These are phyloP conservation scores for Fusarium falciforme DNA, from an alignment of 2,329 filamentous ascomycete genomes.

Conservation along the genomic window DNA sequence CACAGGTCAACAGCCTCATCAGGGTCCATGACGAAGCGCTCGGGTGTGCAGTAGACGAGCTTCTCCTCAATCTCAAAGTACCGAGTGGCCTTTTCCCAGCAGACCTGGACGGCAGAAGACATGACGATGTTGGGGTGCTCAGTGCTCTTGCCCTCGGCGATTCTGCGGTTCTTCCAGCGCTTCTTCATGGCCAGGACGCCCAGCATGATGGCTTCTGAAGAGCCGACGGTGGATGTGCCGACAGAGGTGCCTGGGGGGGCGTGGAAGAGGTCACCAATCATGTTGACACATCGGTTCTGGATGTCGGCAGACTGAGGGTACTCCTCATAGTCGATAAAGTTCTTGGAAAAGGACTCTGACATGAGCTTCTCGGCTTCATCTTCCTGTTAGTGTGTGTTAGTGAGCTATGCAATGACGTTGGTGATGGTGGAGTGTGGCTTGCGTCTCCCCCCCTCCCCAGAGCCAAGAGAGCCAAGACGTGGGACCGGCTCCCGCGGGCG, in stretches of 20 bases:
- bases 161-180: constrained; percentile 88
- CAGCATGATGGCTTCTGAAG: constrained; percentile 89
- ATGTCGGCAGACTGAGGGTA: constrained; percentile 85
- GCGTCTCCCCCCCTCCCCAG: constrained; percentile 4
- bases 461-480: constrained; percentile 33
- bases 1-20: constrained; percentile 69
- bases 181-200: constrained; percentile 93
- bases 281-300: constrained; percentile 91
- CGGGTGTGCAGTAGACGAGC: constrained; percentile 72
- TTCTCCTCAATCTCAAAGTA: constrained; percentile 96
- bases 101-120: constrained; percentile 95
- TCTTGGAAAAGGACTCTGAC: constrained; percentile 91
- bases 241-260: constrained; percentile 78
- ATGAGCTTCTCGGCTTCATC: constrained; percentile 97
- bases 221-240: constrained; percentile 89
- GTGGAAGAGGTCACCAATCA: constrained; percentile 92
- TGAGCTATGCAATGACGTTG: constrained; percentile 20
- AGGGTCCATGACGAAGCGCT: constrained; percentile 73
- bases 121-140: constrained; percentile 93
- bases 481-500: constrained; percentile 7
- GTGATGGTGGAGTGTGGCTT: constrained; percentile 5
- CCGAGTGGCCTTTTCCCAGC: constrained; percentile 92
- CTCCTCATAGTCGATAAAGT: constrained; percentile 93
- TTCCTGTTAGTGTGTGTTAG: constrained; percentile 66
- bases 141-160: constrained; percentile 82